phyloP scores from a whole-genome alignment of 768 basidiomycete species.

The Lentinula sp. region DNA sequence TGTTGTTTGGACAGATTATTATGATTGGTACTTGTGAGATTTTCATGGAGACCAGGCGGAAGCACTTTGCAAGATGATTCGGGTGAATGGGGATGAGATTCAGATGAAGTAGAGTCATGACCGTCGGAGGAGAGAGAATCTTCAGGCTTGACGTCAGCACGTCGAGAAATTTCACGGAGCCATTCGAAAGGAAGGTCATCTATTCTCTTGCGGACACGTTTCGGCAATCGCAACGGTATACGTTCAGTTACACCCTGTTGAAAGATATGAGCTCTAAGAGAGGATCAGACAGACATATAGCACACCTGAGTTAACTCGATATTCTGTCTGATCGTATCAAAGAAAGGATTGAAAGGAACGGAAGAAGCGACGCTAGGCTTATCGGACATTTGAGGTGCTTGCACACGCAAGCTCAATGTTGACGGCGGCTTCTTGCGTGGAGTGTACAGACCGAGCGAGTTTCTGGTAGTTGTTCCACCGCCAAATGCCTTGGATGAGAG shows the following conservation, averaged over 20 bases:
- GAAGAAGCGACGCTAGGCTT: conserved; percentile 11
- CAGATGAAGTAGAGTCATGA: conserved; percentile 18
- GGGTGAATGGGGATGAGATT: neutral
- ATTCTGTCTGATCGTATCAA: conserved; percentile 89
- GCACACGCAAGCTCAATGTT: neutral
- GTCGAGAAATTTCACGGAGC: conserved; percentile 65
- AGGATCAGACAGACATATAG: conserved; percentile 20
- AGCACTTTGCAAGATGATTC: neutral
- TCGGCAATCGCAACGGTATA: conserved; percentile 61
- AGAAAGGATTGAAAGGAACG: conserved; percentile 81
- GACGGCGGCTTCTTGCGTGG: conserved; percentile 8
- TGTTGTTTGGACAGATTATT: neutral
- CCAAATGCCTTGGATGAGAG: conserved; percentile 65
- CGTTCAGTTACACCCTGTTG: conserved; percentile 64
- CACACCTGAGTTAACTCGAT: conserved; percentile 55
- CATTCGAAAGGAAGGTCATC: conserved; percentile 74
- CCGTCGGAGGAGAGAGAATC: conserved; percentile 22
- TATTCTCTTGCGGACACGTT: conserved; percentile 49
- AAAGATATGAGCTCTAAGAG: neutral
- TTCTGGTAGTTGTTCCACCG: conserved; percentile 34
- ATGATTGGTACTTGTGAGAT: neutral
- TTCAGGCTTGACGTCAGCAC: conserved; percentile 27
- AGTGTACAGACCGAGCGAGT: conserved; percentile 3
- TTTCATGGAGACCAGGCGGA: neutral
- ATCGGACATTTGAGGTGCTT: neutral